Percentiles rank a stretch among this genome's conserved stretches.
Conservation (phyloP, 345 rosid genomes). For the Eucalyptus curtisii region DNA sequence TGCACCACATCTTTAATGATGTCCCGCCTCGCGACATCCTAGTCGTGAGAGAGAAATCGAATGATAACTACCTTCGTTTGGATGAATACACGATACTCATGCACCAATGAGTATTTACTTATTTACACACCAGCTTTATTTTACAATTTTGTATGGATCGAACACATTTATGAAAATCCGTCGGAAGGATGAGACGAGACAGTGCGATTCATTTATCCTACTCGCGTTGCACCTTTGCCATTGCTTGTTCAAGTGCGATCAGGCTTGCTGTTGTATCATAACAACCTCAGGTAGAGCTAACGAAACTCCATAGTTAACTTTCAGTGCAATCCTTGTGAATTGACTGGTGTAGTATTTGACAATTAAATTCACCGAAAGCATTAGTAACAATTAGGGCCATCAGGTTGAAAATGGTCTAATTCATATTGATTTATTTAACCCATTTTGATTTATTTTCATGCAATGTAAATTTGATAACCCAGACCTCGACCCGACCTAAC, state of each 20-base stretch:
- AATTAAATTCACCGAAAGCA: not conserved
- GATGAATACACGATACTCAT: not conserved
- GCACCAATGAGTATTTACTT: not conserved
- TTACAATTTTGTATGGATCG: not conserved
- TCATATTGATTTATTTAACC: no score
- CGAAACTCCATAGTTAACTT: not conserved
- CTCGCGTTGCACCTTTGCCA: not conserved
- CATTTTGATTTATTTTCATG: no score
- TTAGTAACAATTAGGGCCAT: not conserved
- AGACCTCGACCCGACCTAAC: accelerated
- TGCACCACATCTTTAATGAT: constrained; percentile 40
- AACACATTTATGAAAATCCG: not conserved
- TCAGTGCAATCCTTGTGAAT: not conserved
- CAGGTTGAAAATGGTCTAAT: no score
- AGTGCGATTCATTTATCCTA: not conserved
- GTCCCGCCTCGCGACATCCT: not conserved
- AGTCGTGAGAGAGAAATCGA: not conserved
- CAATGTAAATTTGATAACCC: no score
- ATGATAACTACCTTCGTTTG: not conserved
- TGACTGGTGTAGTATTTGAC: not conserved
- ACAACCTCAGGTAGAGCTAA: not conserved
- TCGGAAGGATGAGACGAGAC: not conserved
- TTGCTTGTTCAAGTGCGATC: not conserved
- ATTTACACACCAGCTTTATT: not conserved
- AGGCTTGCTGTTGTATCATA: not conserved